Conservation (phyloP, 306 rosid genomes). For the Quercus rubra region DNA sequence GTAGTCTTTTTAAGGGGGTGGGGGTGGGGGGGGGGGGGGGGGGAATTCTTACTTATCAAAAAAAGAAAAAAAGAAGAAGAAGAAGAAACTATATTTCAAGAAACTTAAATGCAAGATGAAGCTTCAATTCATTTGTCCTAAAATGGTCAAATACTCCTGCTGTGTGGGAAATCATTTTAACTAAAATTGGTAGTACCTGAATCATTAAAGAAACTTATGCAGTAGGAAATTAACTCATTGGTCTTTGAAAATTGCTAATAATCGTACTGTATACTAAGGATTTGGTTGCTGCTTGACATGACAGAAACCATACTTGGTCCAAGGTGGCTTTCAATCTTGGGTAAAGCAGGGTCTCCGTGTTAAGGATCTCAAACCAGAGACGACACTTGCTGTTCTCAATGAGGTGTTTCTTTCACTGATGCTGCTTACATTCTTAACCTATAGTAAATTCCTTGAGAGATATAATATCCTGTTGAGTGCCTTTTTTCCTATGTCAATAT, state of each 20-base stretch:
- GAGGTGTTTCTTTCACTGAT: slow-evolving; percentile 50
- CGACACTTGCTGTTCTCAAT: slow-evolving; percentile 68
- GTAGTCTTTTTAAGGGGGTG: too few relatives aligned
- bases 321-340: slow-evolving; percentile 95
- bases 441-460: not conserved
- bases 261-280: not conserved
- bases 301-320: slow-evolving; percentile 84
- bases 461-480: not conserved
- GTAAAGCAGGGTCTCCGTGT: slow-evolving; percentile 69
- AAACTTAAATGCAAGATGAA: not conserved
- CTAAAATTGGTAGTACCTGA: not conserved
- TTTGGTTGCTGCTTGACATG: slow-evolving; percentile 9
- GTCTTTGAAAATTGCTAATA: not conserved
- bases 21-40: too few relatives aligned
- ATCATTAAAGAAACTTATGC: not conserved
- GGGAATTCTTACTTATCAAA: too few relatives aligned
- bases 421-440: slow-evolving; percentile 4
- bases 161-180: not conserved
- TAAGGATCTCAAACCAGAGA: slow-evolving; percentile 88
- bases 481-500: not conserved
- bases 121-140: not conserved
- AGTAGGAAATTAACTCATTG: not conserved
- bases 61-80: too few relatives aligned
- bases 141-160: not conserved
- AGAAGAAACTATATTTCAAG: not conserved